phyloP scores from a whole-genome alignment of 2,329 filamentous ascomycete species.

The Fusarium circinatum region DNA sequence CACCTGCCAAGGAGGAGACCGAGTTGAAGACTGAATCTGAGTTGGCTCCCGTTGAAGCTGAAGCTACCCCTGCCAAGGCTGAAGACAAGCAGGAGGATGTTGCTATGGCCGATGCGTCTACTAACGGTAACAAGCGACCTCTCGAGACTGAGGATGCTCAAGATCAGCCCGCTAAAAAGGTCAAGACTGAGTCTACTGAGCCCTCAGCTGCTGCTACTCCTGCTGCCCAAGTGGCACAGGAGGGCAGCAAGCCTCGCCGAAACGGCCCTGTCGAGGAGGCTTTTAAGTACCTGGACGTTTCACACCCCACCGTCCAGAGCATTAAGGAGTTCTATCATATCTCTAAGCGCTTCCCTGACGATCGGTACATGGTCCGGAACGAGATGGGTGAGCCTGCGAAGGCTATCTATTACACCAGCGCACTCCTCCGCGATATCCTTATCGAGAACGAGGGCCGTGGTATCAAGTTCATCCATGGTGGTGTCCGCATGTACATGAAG shows the following conservation, averaged over 20 bases:
- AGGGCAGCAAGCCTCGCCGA: constrained; percentile 51
- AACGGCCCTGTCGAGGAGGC: constrained; percentile 81
- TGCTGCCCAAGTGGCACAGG: constrained; percentile 41
- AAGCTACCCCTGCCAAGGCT: neutral
- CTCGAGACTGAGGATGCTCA: constrained; percentile 50
- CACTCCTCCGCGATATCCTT: constrained; percentile 85
- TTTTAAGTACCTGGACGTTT: constrained; percentile 85
- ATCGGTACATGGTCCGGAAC: constrained; percentile 97
- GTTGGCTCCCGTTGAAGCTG: constrained; percentile 43
- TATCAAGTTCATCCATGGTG: constrained; percentile 95
- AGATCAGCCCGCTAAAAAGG: constrained; percentile 59
- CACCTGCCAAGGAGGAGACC: constrained; percentile 46
- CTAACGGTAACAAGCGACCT: constrained; percentile 50
- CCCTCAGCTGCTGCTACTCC: constrained; percentile 35
- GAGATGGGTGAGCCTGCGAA: constrained; percentile 87
- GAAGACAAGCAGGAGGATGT: constrained; percentile 44
- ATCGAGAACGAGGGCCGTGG: constrained; percentile 88
- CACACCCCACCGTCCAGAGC: constrained; percentile 78
- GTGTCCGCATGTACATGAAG: constrained; percentile 99
- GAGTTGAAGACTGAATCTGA: constrained; percentile 50
- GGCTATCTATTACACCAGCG: constrained; percentile 95
- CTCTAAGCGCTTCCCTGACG: constrained; percentile 83
- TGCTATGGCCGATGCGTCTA: constrained; percentile 45
- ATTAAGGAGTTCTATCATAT: constrained; percentile 90
- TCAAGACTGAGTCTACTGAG: constrained; percentile 53